Conservation (phyloP, 192 early-diverging fungal species). For the Backusella tarrabulga region DNA sequence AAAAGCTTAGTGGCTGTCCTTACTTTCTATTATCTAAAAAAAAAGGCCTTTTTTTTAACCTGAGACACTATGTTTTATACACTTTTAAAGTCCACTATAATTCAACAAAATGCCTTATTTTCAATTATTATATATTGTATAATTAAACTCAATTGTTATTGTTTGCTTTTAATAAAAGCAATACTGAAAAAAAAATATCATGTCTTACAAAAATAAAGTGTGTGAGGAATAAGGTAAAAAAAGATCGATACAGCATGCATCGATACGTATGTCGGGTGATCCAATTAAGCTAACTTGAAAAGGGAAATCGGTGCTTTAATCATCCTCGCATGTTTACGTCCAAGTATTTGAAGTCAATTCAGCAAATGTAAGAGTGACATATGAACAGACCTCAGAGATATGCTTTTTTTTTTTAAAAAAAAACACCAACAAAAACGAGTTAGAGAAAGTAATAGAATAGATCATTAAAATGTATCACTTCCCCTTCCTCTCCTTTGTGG, state of each 20-base stretch:
- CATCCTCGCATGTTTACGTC: neutral
- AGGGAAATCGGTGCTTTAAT: slow-evolving; percentile 4
- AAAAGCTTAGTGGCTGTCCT: neutral
- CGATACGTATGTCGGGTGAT: neutral
- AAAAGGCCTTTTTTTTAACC: neutral
- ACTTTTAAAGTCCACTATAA: neutral
- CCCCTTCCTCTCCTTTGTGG: neutral
- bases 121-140: neutral
- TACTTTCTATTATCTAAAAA: neutral
- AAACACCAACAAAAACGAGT: neutral
- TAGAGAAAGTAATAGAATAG: neutral
- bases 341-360: neutral
- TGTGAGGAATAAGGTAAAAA: neutral
- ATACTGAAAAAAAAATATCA: neutral
- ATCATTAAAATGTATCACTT: neutral
- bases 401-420: neutral
- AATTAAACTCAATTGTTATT: neutral
- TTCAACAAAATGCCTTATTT: neutral
- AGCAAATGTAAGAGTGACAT: neutral
- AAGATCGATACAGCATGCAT: neutral
- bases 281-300: neutral
- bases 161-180: neutral
- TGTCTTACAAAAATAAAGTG: neutral
- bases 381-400: neutral
- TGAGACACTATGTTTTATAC: slow-evolving; percentile 2